Base-by-base conservation (phyloP, 805 yeast genomes). In the Jamesozyma jinghongensis region DNA sequence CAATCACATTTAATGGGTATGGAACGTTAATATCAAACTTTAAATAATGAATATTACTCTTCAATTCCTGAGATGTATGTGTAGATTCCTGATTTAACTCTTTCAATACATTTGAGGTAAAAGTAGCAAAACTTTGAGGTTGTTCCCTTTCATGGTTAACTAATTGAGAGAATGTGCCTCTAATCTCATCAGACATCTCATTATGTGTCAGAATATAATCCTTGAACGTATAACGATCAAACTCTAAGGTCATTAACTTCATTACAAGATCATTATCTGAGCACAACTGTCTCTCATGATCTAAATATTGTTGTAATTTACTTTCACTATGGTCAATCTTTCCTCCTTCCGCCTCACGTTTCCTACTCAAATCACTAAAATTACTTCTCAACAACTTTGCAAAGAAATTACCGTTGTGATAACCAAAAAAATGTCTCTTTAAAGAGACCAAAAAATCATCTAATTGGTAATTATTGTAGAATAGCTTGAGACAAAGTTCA, bases 1-100 rank as follows among this genome's bases (percentile, higher is more conserved):
- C 64, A 1, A 92, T 68, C 19, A 90, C 67, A 52, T 86, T 86
- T 37, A 86, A 62, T 0, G 99, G 99, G 56, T 85, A 92, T 3
- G 97, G 96, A 18, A 88, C 59, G n/a, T 70, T 61, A 6, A 80
- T 44, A 32, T 79, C 77, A 34, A 81, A 60, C 43, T 73, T 74
- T 10, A 81, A 57, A 38, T 72, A 71, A 36, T 77, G 67, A 1
- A 81, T 66, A 1, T 51, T 67, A 48, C 57, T 63, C 53, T 46
- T 56, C n/a, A 48, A 43, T 8, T 22, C 27, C 5, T 18, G 14
- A 11, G 20, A 25, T 18, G 31, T 5, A 18, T 18, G 5, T 11
- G 7, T n/a, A 4, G 12, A n/a, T 8, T 32, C 32, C 19, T 32
- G 34, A 6, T 8, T 32, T 11, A 28, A 5, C 19, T 36, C 38